Evolutionary conservation across 805 yeast genomes (phyloP).

Genomic region (Barnettozyma populi): DNA sequence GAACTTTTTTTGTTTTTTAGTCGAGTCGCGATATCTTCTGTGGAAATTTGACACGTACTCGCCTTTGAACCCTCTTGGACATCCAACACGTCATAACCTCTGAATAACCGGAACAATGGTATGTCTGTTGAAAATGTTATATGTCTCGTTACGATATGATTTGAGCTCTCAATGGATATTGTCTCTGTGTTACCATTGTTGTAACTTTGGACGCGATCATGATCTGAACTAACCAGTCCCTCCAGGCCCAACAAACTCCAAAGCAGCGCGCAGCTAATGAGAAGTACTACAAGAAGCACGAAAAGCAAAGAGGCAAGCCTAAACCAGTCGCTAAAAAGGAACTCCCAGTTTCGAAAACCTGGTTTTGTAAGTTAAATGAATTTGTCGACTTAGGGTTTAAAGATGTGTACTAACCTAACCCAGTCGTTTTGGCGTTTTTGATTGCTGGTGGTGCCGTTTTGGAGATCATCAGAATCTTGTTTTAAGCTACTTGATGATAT

Average conservation of each 20-base stretch:
- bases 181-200: too few species aligned
- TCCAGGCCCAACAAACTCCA: slow-evolving; percentile 73
- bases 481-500: slow-evolving; percentile 26
- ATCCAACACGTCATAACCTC: neutral
- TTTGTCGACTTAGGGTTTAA: neutral
- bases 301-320: slow-evolving; percentile 71
- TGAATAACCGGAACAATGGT: neutral
- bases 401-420: slow-evolving; percentile 11
- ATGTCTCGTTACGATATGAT: neutral
- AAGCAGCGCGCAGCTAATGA: slow-evolving; percentile 84
- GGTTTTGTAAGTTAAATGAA: slow-evolving; percentile 49
- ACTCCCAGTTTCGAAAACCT: slow-evolving; percentile 54
- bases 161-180: neutral
- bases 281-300: slow-evolving; percentile 70
- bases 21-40: neutral
- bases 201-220: too few species aligned
- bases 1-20: neutral
- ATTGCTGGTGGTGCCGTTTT: slow-evolving; percentile 79
- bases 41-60: slow-evolving; percentile 4
- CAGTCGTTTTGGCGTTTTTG: slow-evolving; percentile 51
- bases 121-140: too few species aligned
- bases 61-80: neutral
- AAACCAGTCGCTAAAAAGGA: slow-evolving; percentile 37
- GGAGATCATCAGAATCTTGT: slow-evolving; percentile 54
- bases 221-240: neutral